Conservation (phyloP, 306 rosid species). For the Geum urbanum region DNA sequence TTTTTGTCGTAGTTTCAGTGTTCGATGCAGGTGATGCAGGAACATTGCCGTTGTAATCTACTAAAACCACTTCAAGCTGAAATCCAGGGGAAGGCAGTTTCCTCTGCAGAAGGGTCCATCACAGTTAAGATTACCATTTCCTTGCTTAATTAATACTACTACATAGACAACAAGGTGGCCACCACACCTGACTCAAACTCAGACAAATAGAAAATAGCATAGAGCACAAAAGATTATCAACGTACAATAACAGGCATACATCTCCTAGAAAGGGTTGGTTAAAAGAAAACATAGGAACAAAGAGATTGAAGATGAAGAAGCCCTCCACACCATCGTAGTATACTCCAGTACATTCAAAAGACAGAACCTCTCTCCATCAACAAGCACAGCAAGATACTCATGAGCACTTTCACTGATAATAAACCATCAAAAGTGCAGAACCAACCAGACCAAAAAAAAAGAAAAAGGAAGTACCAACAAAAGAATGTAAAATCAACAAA, state of each 20-base stretch:
- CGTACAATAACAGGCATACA: neutral
- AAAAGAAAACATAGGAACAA: neutral
- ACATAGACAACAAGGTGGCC: neutral
- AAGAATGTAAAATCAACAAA: neutral
- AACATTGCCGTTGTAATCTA: conserved; percentile 47
- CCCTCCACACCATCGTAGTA: neutral
- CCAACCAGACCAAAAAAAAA: neutral
- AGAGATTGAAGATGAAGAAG: neutral
- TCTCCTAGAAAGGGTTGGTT: neutral
- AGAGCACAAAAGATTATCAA: neutral
- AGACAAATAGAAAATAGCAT: neutral
- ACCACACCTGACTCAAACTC: neutral
- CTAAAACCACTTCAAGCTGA: conserved; percentile 82
- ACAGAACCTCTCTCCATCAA: neutral
- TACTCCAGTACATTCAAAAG: neutral
- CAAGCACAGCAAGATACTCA: neutral
- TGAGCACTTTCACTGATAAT: neutral
- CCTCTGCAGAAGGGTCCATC: conserved; percentile 49
- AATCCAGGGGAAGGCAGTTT: conserved; percentile 97
- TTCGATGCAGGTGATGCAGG: conserved; percentile 39
- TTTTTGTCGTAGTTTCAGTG: conserved; percentile 42
- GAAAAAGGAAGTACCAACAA: too few species aligned
- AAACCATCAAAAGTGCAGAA: neutral
- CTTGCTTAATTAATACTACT: neutral
- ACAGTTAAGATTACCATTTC: conserved; percentile 5